Percentiles rank a stretch among this genome's conserved stretches.
phyloP scores from a whole-genome alignment of 73 alveolate genomes.

The Paramecium bursaria region DNA sequence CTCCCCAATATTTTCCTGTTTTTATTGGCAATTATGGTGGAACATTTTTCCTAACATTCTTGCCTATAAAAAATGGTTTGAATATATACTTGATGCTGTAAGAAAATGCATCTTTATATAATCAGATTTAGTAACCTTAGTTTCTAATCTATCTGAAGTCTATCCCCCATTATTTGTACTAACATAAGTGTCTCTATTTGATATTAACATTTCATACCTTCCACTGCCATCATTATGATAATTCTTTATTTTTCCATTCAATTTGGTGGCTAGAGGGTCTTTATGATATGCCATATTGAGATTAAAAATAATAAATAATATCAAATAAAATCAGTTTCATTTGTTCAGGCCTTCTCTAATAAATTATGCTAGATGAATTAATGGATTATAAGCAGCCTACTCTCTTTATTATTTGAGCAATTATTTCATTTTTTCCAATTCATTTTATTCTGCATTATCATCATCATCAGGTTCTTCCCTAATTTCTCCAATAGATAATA shows the following conservation, averaged over 20 bases:
- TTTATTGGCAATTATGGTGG: constrained; percentile 28
- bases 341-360: constrained; percentile 34
- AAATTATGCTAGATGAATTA: constrained; percentile 52
- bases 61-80: not conserved
- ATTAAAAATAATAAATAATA: too few species aligned
- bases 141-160: not conserved
- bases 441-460: constrained; percentile 60
- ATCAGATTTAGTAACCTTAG: not conserved
- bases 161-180: constrained; percentile 28
- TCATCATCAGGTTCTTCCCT: constrained; percentile 59
- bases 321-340: not conserved
- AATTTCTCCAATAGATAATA: constrained; percentile 38
- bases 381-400: constrained; percentile 60
- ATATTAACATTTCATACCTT: constrained; percentile 9
- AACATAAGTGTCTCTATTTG: constrained; percentile 1
- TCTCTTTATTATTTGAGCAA: constrained; percentile 63
- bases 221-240: constrained; percentile 49
- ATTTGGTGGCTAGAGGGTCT: too few species aligned
- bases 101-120: constrained; percentile 15
- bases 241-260: constrained; percentile 10
- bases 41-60: too few species aligned
- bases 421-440: constrained; percentile 61
- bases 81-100: not conserved
- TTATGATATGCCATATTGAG: too few species aligned
- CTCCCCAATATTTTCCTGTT: constrained; percentile 38